Evolutionary conservation across 345 rosid genomes (phyloP), one percentile per base, ranked within the genome.

Genomic region (Salix viminalis): DNA sequence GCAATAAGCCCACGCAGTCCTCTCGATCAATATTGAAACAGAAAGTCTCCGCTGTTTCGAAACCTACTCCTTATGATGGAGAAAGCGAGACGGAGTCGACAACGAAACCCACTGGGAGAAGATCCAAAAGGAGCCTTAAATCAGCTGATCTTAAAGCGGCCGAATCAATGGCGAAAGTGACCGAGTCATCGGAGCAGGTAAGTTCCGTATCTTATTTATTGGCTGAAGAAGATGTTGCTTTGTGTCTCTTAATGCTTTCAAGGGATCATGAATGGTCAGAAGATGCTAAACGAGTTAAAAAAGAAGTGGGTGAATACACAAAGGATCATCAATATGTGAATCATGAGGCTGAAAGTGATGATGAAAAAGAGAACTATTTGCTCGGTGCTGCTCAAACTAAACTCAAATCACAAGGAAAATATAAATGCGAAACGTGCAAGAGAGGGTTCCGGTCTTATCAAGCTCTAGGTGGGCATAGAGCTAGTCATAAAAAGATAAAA

Each of bases 381-480:
- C 41, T 62, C 4, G 67, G 23, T 30, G 42, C 1, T 10, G 19
- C n/a, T 42, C 15, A 7, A 28, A 15, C 34, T 16, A 24, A 75
- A 77, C 26, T 67, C 65, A 72, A 73, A 58, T 18, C 62, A 4
- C 21, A 37, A 24, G 37, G 50, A 6, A 75, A 23, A 69, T 82
- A 69, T 62, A 60, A 34, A 67, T 84, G 87, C 28, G 36, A 69
- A 24, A 71, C 74, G 13, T 84, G 87, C 73, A 82, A 79, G 15
- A 84, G 74, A 62, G 28, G 32, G 16, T 82, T 84, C 39, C 54
- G 44, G 18, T 82, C 87, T 19, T 72, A 82, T 68, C 87, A 76
- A 70, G 85, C 87, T 3, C 66, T 82, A 9, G 85, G 87, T 4
- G 83, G 87, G 12, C 87, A 84, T 46, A 79, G 15, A 67, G 83